Evolutionary conservation across 2,329 filamentous ascomycete species (phyloP), one percentile per base, ranked within the genome.

Genomic region (Fusarium penzigii): DNA sequence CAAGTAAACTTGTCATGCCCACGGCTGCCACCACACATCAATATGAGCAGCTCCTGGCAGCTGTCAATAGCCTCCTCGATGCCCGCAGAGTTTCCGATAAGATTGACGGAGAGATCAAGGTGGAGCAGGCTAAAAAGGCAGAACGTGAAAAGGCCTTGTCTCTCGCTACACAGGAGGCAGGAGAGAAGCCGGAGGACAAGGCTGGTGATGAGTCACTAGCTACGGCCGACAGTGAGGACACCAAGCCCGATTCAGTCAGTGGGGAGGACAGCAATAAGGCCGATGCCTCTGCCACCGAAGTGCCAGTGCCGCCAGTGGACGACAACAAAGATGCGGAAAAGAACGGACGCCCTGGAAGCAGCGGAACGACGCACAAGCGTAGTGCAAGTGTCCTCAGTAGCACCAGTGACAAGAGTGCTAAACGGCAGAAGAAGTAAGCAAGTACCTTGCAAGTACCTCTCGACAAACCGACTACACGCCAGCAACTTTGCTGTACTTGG

Each of bases 341-440:
- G 57, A 62, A 57, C 14, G 53, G 49, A 11, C 65, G 72, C 42
- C 73, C 72, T 2, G 68, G 66, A 13, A 76, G 72, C 56, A 76
- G 75, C 55, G 67, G 72, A 40, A 69, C 68, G 9, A 62, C 72
- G 1, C 86, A 88, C 58, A 95, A 95, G 75, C 82, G 91, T 53
- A 94, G 90, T 68, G 90, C 90, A 1, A 95, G 90, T 69, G 89
- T 92, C 32, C 70, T 95, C 48, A 93, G 89, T 68, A 76, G 78
- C 14, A 75, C 75, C 6, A 91, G 88, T 68, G 86, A 90, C 53
- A 83, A 82, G 71, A 83, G 78, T 59, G 64, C 72, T 4, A 85
- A 85, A 68, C 74, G 81, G 54, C 78, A 79, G 61, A 84, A 81
- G 73, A 84, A 83, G 57, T 71, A 62, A 57, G 40, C 16, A 48